Percentiles rank a stretch among this genome's conserved stretches.
Evolutionary conservation across 306 rosid genomes (phyloP).

Genomic region (Rosa persica): DNA sequence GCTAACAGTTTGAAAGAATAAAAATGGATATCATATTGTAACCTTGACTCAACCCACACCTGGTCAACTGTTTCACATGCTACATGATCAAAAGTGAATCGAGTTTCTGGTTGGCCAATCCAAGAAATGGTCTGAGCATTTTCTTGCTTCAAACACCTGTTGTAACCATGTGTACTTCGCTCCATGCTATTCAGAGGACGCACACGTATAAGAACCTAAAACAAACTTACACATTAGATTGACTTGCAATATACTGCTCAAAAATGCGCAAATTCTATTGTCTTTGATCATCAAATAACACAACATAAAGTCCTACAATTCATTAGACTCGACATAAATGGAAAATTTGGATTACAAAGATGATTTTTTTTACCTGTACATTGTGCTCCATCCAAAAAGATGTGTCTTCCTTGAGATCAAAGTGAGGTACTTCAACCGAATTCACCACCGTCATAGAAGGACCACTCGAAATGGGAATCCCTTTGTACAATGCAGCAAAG

Average conservation of each 20-base stretch:
- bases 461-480: constrained; percentile 49
- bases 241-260: constrained; percentile 16
- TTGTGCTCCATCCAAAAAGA: constrained; percentile 96
- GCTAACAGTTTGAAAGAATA: constrained; percentile 13
- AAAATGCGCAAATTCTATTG: constrained; percentile 9
- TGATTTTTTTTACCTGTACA: constrained; percentile 64
- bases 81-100: constrained; percentile 93
- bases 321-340: no score
- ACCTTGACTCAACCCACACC: constrained; percentile 42
- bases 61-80: constrained; percentile 97
- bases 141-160: constrained; percentile 87
- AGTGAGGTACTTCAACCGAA: constrained; percentile 92
- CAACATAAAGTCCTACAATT: not conserved
- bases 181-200: constrained; percentile 95
- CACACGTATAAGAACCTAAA: constrained; percentile 84
- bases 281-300: not conserved
- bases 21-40: not conserved
- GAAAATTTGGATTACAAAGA: not conserved
- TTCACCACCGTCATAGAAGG: constrained; percentile 54
- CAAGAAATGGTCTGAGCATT: constrained; percentile 67
- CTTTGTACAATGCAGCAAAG: constrained; percentile 68
- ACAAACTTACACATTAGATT: constrained; percentile 22
- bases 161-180: constrained; percentile 58
- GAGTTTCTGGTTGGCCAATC: constrained; percentile 86
- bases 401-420: constrained; percentile 88